phyloP scores from a whole-genome alignment of 345 rosid genomes.

The Citrus glauca region DNA sequence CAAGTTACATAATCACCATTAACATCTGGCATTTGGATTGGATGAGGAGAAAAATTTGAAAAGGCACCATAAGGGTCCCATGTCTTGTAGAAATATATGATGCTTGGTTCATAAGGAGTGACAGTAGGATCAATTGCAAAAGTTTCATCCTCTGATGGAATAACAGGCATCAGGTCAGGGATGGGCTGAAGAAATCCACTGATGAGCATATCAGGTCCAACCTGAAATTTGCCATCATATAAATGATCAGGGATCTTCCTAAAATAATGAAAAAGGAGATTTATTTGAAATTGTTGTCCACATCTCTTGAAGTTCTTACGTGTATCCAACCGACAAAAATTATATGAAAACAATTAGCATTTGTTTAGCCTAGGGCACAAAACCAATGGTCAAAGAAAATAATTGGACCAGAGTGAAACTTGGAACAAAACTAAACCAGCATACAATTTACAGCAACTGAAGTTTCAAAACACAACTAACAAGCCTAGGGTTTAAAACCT shows the following conservation, averaged over 20 bases:
- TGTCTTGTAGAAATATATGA: conserved; percentile 85
- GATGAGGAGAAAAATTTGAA: conserved; percentile 88
- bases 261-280: not conserved
- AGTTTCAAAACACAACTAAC: not conserved
- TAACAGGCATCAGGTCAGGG: conserved; percentile 75
- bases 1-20: conserved; percentile 56
- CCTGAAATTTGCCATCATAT: conserved; percentile 31
- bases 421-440: not conserved
- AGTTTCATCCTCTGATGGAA: conserved; percentile 80
- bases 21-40: conserved; percentile 62
- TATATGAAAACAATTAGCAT: not conserved
- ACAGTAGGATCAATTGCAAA: conserved; percentile 80
- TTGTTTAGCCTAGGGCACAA: not conserved
- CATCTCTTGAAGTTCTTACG: not conserved
- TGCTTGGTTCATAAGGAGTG: conserved; percentile 60
- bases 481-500: not conserved
- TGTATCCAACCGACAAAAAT: not conserved
- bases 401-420: not conserved
- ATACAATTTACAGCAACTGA: not conserved
- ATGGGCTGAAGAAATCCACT: conserved; percentile 92
- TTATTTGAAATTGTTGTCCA: not conserved
- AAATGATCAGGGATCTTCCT: not conserved
- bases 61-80: conserved; percentile 97
- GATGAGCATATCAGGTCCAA: conserved; percentile 92
- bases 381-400: not conserved